Evolutionary conservation across 2,329 filamentous ascomycete genomes (phyloP).

Genomic region (Didymellaceae sp.): DNA sequence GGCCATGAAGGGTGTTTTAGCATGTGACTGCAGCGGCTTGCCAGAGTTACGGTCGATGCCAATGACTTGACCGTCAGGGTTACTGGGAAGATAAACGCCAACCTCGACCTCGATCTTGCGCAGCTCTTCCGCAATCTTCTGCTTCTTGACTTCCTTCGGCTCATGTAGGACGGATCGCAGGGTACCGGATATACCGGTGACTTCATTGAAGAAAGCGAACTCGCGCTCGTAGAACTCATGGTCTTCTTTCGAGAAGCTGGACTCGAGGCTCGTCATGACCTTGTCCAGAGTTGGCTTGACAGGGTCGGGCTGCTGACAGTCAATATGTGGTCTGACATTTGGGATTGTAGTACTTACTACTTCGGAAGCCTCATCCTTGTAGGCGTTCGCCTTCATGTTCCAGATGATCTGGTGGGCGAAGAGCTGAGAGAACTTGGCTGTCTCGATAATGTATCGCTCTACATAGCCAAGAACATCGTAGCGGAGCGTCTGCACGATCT

Average conservation of each 20-base stretch:
- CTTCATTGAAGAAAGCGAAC: slow-evolving; percentile 97
- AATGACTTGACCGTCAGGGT: slow-evolving; percentile 95
- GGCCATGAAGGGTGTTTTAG: slow-evolving; percentile 98
- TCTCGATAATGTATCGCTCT: slow-evolving; percentile 94
- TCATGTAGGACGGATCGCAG: slow-evolving; percentile 91
- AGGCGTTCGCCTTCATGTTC: slow-evolving; percentile 99
- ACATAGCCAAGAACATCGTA: slow-evolving; percentile 95
- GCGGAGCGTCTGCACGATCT: slow-evolving; percentile 93
- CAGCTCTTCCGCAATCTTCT: slow-evolving; percentile 98
- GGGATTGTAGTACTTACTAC: slow-evolving; percentile 63
- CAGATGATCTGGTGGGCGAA: slow-evolving; percentile 99
- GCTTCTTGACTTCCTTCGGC: slow-evolving; percentile 95
- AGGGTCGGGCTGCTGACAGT: slow-evolving; percentile 71
- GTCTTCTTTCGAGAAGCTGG: slow-evolving; percentile 80
- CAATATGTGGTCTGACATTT: not conserved
- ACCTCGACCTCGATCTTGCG: slow-evolving; percentile 97
- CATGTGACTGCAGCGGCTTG: slow-evolving; percentile 95
- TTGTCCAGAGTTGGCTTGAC: slow-evolving; percentile 93
- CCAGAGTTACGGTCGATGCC: slow-evolving; percentile 98
- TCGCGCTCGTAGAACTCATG: slow-evolving; percentile 90
- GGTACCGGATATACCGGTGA: slow-evolving; percentile 94
- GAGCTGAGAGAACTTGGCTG: slow-evolving; percentile 94
- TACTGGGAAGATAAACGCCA: slow-evolving; percentile 95
- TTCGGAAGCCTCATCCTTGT: slow-evolving; percentile 92
- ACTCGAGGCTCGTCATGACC: slow-evolving; percentile 83